Base-by-base conservation (phyloP, 768 basidiomycete genomes). In the Asterophora lycoperdoides region DNA sequence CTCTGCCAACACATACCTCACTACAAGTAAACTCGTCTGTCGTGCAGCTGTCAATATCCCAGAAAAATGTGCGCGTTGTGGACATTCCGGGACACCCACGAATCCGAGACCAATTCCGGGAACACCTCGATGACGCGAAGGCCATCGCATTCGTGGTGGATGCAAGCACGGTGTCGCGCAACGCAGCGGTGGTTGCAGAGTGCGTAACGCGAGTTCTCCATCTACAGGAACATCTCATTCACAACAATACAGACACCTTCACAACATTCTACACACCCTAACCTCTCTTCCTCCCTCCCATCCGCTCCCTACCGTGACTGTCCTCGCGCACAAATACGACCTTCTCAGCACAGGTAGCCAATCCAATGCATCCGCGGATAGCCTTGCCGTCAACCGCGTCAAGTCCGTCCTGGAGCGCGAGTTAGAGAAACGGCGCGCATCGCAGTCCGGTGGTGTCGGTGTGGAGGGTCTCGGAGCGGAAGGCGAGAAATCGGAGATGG, bases 41-140 rank as follows among this genome's bases (percentile, higher is more conserved):
- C 4, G 62, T 84, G 29, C 50, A 65, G 5, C 56, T 83, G n/a
- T 60, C 75, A 2, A 61, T 66, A 5, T 53, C 69, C 2, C 71
- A 69, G 36, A 78, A 75, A 56, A 60, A 65, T 11, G 60, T 86
- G 38, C 77, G 72, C 34, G 65, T 87, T 10, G 69, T 90, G 14
- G 90, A 93, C 64, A 67, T 93, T 35, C 90, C 90, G 7, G 90
- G 90, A n/a, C 90, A 93, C 63, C 86, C 89, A 8, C 78, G 90
- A 35, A 76, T 93, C 47, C 69, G 89, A 26, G 78, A 78, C 57
- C 86, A 89, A 58, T 87, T 89, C 60, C 69, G 66, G 41, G 87
- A 90, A 35, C 66, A 84, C 56, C 63, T 93, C 17, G 51, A 68
- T 4, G 74, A 80, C 29, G 78, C 87, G 1, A 84, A 81, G 56